A percentile compares a stretch with the other conserved stretches of the same genome.
Conservation (phyloP, 139 green algal species). For the Chlorella sp. region DNA sequence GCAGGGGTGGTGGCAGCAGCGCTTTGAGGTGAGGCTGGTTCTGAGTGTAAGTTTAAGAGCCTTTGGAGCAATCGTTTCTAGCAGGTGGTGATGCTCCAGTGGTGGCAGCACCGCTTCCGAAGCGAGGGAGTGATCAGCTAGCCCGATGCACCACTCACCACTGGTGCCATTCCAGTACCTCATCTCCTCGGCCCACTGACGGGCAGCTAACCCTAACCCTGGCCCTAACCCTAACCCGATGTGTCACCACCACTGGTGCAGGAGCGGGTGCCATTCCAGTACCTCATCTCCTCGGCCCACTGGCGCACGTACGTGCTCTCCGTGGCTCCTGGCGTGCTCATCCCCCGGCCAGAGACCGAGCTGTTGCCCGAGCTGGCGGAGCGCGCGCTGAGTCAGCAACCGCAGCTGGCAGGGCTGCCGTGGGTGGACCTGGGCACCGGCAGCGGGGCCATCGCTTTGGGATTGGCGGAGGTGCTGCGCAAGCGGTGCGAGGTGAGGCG, state of each 20-base stretch:
- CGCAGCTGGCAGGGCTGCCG: constrained; percentile 20
- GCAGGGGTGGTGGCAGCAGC: no score
- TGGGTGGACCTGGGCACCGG: constrained; percentile 92
- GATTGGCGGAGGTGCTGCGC: constrained; percentile 51
- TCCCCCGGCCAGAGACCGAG: constrained; percentile 87
- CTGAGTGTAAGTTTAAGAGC: no score
- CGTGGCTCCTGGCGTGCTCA: constrained; percentile 79
- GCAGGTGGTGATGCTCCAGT: no score
- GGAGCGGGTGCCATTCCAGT: constrained; percentile 82
- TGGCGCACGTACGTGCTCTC: constrained; percentile 77
- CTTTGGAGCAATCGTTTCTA: no score
- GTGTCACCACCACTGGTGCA: constrained; percentile 27
- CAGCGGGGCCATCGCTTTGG: constrained; percentile 80
- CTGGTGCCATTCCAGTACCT: constrained; percentile 85
- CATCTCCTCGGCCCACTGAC: constrained; percentile 72
- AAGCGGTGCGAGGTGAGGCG: constrained; percentile 19
- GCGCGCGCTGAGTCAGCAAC: not conserved
- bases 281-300: constrained; percentile 72
- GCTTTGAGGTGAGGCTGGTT: no score
- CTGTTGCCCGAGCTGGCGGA: not conserved
- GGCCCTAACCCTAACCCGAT: no score
- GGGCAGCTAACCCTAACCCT: no score
- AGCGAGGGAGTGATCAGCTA: no score
- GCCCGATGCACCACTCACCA: no score
- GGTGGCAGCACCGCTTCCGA: no score